phyloP scores from a whole-genome alignment of 306 rosid genomes.

The Malus orientalis region DNA sequence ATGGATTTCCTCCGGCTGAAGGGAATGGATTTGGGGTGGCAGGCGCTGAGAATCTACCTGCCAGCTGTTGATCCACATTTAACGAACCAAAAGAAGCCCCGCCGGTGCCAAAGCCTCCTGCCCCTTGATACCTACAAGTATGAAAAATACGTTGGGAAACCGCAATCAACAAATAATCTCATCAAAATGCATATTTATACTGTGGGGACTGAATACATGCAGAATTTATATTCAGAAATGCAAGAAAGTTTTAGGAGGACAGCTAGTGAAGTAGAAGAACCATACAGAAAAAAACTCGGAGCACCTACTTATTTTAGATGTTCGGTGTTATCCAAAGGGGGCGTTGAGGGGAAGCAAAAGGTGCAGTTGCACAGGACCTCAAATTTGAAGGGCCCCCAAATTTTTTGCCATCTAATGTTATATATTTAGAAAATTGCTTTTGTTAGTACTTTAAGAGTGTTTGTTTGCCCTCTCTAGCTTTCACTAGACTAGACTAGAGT shows the following conservation, averaged over 20 bases:
- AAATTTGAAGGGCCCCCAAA: too few relatives aligned
- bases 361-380: too few relatives aligned
- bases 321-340: neutral
- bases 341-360: too few relatives aligned
- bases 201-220: neutral
- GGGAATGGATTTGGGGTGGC: constrained; percentile 46
- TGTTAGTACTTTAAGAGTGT: too few relatives aligned
- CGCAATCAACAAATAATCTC: neutral
- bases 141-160: neutral
- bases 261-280: neutral
- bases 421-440: too few relatives aligned
- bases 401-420: too few relatives aligned
- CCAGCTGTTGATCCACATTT: constrained; percentile 51
- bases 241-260: neutral
- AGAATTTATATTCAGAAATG: neutral
- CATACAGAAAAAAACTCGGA: neutral
- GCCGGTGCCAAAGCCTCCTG: constrained; percentile 31
- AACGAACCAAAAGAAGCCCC: constrained; percentile 48
- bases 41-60: constrained; percentile 43
- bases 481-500: too few relatives aligned
- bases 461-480: too few relatives aligned
- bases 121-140: constrained; percentile 58
- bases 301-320: neutral
- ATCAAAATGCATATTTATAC: neutral
- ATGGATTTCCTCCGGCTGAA: constrained; percentile 70